These are phyloP conservation scores for Stemphylium lycopersici DNA, from an alignment of 2,329 filamentous ascomycete species.

Conservation along the genomic window DNA sequence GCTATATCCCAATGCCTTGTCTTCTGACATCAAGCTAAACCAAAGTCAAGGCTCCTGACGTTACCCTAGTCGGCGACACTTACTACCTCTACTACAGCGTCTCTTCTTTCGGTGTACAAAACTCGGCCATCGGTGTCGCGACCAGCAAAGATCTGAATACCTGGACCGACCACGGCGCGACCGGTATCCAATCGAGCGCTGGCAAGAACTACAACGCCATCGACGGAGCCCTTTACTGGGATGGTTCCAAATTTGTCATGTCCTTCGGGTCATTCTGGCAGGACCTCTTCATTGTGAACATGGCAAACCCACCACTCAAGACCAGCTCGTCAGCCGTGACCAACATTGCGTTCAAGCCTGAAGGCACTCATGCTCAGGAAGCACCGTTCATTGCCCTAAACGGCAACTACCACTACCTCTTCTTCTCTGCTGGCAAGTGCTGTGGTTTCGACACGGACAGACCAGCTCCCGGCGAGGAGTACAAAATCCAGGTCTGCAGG, in stretches of 20 bases:
- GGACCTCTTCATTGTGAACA: constrained; percentile 65
- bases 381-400: constrained; percentile 63
- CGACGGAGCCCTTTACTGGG: constrained; percentile 55
- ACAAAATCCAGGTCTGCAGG: constrained; percentile 70
- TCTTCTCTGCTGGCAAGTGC: constrained; percentile 67
- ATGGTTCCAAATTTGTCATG: constrained; percentile 56
- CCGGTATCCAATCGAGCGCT: constrained; percentile 54
- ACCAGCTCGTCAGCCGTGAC: constrained; percentile 42
- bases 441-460: constrained; percentile 62
- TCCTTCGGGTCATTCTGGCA: constrained; percentile 74
- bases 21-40: background rate
- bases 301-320: constrained; percentile 49
- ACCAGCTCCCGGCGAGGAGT: constrained; percentile 66
- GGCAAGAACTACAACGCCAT: constrained; percentile 59
- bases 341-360: constrained; percentile 62
- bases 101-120: constrained; percentile 66
- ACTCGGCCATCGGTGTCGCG: constrained; percentile 66
- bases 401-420: constrained; percentile 67
- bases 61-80: constrained; percentile 60
- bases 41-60: constrained; percentile 64
- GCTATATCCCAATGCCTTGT: background rate
- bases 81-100: constrained; percentile 73
- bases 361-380: constrained; percentile 61
- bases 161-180: constrained; percentile 66
- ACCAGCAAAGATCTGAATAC: constrained; percentile 58